phyloP scores from a whole-genome alignment of 495 filamentous ascomycete species.

The Glutinoglossum americanum region DNA sequence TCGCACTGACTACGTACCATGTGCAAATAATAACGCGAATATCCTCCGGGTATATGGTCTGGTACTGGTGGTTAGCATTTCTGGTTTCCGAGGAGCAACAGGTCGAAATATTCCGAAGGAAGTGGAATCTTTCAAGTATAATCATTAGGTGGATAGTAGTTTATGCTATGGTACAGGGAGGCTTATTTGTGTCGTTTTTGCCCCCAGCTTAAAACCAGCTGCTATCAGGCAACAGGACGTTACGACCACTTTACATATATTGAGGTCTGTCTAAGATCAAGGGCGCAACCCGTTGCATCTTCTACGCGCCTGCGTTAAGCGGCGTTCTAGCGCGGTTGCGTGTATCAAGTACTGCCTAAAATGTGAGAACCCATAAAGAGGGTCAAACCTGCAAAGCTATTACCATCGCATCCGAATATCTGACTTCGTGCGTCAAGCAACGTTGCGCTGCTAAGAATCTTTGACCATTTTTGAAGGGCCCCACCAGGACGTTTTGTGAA shows the following conservation, averaged over 20 bases:
- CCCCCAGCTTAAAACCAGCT: conserved; percentile 66
- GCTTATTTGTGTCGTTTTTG: conserved; percentile 76
- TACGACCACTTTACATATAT: not conserved
- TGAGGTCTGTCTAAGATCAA: not conserved
- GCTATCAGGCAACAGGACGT: not conserved
- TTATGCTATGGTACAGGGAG: conserved; percentile 64
- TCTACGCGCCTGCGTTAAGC: not conserved
- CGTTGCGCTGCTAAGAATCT: not conserved
- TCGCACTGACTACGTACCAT: conserved; percentile 63
- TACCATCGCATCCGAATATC: not conserved
- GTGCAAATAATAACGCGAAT: conserved; percentile 85
- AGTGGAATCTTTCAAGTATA: conserved; percentile 9
- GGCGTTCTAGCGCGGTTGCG: not conserved
- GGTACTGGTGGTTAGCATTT: conserved; percentile 62
- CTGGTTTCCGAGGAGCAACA: conserved; percentile 13
- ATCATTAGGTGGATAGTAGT: conserved; percentile 47
- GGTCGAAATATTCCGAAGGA: conserved; percentile 11
- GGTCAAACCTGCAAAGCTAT: not conserved
- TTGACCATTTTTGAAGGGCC: not conserved
- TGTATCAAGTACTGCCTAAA: conserved; percentile 1
- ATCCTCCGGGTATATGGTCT: conserved; percentile 70
- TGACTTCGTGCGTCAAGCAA: not conserved
- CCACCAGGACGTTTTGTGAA: not conserved
- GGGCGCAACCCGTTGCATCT: not conserved
- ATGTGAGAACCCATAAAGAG: not conserved